A percentile compares a stretch with the other conserved stretches of the same genome.
phyloP scores from a whole-genome alignment of 2,329 filamentous ascomycete genomes.

The Trichoderma guizhouense region DNA sequence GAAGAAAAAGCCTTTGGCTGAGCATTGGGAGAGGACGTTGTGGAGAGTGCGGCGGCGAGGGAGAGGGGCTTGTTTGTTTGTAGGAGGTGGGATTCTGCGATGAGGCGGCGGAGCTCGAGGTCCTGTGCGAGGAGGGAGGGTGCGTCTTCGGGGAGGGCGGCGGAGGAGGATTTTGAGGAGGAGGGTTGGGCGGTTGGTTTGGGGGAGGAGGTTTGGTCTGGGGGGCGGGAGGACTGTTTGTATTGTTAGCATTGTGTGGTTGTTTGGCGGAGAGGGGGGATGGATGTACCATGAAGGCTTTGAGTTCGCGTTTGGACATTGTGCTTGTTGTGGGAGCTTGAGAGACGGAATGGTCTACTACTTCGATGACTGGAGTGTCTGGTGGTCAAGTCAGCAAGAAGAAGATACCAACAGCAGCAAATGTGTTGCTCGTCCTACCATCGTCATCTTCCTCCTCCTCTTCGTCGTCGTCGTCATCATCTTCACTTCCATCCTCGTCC shows the following conservation, averaged over 20 bases:
- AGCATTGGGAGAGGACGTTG: constrained; percentile 32
- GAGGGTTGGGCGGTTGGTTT: constrained; percentile 23
- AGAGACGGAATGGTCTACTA: constrained; percentile 57
- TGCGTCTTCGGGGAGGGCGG: constrained; percentile 53
- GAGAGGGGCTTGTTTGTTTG: constrained; percentile 46
- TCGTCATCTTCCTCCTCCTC: constrained; percentile 19
- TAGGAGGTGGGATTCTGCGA: constrained; percentile 88
- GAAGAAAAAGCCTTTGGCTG: constrained; percentile 44
- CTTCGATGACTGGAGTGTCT: constrained; percentile 46
- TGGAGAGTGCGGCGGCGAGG: constrained; percentile 38
- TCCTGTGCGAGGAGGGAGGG: constrained; percentile 81
- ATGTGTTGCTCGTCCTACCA: neutral
- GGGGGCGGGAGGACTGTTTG: constrained; percentile 47
- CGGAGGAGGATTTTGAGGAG: constrained; percentile 26
- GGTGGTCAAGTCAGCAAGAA: constrained; percentile 14
- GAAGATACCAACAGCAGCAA: neutral
- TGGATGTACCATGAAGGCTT: constrained; percentile 67
- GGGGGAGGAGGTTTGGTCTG: constrained; percentile 33
- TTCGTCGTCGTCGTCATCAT: neutral
- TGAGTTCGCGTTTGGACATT: constrained; percentile 67
- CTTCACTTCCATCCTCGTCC: neutral
- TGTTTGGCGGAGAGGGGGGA: neutral
- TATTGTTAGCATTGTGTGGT: constrained; percentile 14
- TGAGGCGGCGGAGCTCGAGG: constrained; percentile 82
- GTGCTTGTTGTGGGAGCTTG: constrained; percentile 36